These are phyloP conservation scores for Ogataea paradorogensis DNA, from an alignment of 805 yeast genomes.

Conservation along the genomic window DNA sequence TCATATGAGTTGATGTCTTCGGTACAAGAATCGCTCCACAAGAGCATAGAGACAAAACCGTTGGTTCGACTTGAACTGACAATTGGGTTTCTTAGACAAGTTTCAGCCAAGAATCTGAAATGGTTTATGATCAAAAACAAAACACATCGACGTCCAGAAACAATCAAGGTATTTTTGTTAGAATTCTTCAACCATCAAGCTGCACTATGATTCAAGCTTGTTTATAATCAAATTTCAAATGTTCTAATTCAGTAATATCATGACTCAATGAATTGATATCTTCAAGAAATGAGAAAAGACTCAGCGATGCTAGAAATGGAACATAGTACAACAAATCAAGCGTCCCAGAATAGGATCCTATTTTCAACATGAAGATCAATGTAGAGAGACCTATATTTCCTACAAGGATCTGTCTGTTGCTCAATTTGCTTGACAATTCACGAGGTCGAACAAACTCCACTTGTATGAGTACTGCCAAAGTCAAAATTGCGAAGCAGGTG, in stretches of 20 bases:
- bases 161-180: slow-evolving; percentile 10
- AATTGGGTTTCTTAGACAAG: slow-evolving; percentile 26
- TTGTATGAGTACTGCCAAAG: slow-evolving; percentile 21
- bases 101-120: slow-evolving; percentile 11
- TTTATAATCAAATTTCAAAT: slow-evolving; percentile 29
- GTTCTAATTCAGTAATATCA: slow-evolving; percentile 23
- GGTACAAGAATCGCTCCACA: slow-evolving; percentile 19
- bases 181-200: slow-evolving; percentile 28
- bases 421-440: slow-evolving; percentile 3
- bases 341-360: slow-evolving; percentile 2
- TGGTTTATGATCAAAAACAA: slow-evolving; percentile 9
- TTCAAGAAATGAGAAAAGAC: slow-evolving; percentile 17
- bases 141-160: slow-evolving; percentile 5
- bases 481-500: slow-evolving; percentile 23
- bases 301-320: slow-evolving; percentile 25
- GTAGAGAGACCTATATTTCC: slow-evolving; percentile 7
- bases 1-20: slow-evolving; percentile 17
- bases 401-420: slow-evolving; percentile 1
- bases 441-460: slow-evolving; percentile 14
- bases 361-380: slow-evolving; percentile 10
- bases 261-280: slow-evolving; percentile 21
- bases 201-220: slow-evolving; percentile 31
- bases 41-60: slow-evolving; percentile 15
- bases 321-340: slow-evolving; percentile 26
- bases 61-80: slow-evolving; percentile 21